Evolutionary conservation across 2,329 filamentous ascomycete genomes (phyloP), one percentile per base, ranked within the genome.

Genomic region (Pseudocercospora vitis): DNA sequence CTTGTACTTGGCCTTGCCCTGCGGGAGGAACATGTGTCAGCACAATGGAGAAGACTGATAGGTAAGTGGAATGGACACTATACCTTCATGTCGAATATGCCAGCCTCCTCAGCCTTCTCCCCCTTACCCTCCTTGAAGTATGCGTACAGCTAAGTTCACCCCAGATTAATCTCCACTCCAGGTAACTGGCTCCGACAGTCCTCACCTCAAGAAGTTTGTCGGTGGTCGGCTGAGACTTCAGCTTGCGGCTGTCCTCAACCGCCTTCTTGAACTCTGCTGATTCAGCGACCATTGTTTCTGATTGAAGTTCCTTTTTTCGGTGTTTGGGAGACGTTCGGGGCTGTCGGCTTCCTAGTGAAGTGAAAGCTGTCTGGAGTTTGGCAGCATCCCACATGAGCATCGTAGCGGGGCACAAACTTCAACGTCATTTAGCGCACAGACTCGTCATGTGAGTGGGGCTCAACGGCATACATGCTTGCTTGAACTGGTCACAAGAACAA

Each of bases 231-330:
- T 85, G 86, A 61, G 75, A 71, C 63, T 81, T 81, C 60, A 88
- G 78, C 79, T 87, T 85, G 74, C 82, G 83, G 74, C 81, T 83
- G 73, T 88, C 84, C 61, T 68, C 69, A 64, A 80, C 76, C 58
- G 84, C 84, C 76, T 94, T 89, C 78, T 88, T 91, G 80, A 95
- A 95, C 74, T 95, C 89, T 68, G 95, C 53, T 45, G 65, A 58
- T 61, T 64, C 32, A 8, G 45, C 39, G 39, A 53, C 54, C 48
- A 52, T 55, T 19, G 19, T 55, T 24, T 11, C 42, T 19, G 48
- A 12, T n/a, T 46, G 14, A 24, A n/a, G 19, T 26, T 14, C 7
- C 4, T 48, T 6, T 14, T 21, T 4, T 3, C 12, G n/a, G 18
- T 23, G 16, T n/a, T 26, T 29, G 11, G 28, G n/a, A n/a, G n/a